Evolutionary conservation across 108 stramenopile species (phyloP), one percentile per base, ranked within the genome.

Genomic region (Pseudonitzschia pungens): DNA sequence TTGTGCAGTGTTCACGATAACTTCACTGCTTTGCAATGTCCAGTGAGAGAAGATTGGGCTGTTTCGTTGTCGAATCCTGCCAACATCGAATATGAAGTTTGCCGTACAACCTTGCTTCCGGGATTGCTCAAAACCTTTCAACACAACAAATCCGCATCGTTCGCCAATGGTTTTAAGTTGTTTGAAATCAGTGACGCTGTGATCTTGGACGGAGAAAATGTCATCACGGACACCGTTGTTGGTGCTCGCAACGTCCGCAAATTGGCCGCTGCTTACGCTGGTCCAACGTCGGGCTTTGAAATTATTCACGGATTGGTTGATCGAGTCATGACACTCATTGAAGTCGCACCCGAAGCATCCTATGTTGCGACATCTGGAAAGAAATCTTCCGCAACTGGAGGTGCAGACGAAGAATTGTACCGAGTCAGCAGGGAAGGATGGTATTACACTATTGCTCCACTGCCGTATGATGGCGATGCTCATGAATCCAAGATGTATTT

Each of bases 111-210:
- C 21, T 85, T 99, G 58, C 73, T 99, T 26, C 97, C 98, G 4
- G 99, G 99, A 14, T 74, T 97, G 52, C 77, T 99, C 68, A 99
- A 98, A 77, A 96, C 96, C 20, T 75, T 98, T 50, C 92, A 95
- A 75, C 92, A 94, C 83, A 98, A 98, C 78, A 94, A 92, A 72
- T 74, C 81, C 20, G 80, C 85, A 55, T 84, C 88, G 60, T 92
- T 96, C 85, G 79, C 86, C 27, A 62, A 68, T 16, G 95, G 97
- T 29, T 89, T 97, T 81, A 94, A 92, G 65, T 73, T 96, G 52
- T 98, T 98, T 76, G 98, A 97, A 78, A 96, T 98, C 52, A 91
- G 89, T 53, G 99, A 99, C 77, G 97, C 99, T 4, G 97, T 99
- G 0, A 58, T 96, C 18, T 81, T 84, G n/a, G 98, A 99, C 81